Evolutionary conservation across 768 basidiomycete species (phyloP).

Genomic region (Paxillus rubicundulus): DNA sequence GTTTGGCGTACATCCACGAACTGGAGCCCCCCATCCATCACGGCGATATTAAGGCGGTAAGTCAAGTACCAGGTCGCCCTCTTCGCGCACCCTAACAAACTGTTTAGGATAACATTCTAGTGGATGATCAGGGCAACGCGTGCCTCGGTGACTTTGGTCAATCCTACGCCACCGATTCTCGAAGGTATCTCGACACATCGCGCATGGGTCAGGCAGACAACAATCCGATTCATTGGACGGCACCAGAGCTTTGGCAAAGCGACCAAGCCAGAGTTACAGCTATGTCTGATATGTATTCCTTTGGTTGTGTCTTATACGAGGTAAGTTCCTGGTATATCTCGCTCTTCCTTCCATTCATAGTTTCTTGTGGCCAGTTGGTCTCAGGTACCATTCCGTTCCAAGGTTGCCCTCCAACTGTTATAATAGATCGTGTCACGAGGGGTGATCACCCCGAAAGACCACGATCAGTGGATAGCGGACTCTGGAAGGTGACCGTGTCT

Average conservation of each 20-base stretch:
- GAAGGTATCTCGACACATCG: constrained; percentile 21
- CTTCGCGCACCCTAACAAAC: background rate
- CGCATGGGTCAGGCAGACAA: constrained; percentile 13
- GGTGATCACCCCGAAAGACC: constrained; percentile 10
- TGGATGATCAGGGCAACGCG: constrained; percentile 13
- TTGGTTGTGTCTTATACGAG: constrained; percentile 33
- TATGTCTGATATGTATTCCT: constrained; percentile 24
- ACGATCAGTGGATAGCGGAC: background rate
- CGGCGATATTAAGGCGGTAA: constrained; percentile 40
- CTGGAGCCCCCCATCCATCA: constrained; percentile 34
- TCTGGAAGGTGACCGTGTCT: constrained; percentile 10
- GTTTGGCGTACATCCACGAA: constrained; percentile 22
- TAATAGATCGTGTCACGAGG: background rate
- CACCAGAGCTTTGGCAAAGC: constrained; percentile 22
- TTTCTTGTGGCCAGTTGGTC: constrained; percentile 13
- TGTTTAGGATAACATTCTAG: constrained; percentile 25
- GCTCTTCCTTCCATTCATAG: background rate
- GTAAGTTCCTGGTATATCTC: constrained; percentile 7
- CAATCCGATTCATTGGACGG: constrained; percentile 22
- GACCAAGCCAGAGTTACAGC: constrained; percentile 7
- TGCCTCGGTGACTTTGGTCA: constrained; percentile 28
- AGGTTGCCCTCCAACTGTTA: background rate
- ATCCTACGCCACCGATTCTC: constrained; percentile 23
- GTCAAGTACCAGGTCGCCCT: constrained; percentile 2
- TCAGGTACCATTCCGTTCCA: constrained; percentile 17